Percentiles rank a stretch among this genome's conserved stretches.
Evolutionary conservation across 23 red algal species (phyloP).

Genomic region (Cyanidioschyzon merolae): DNA sequence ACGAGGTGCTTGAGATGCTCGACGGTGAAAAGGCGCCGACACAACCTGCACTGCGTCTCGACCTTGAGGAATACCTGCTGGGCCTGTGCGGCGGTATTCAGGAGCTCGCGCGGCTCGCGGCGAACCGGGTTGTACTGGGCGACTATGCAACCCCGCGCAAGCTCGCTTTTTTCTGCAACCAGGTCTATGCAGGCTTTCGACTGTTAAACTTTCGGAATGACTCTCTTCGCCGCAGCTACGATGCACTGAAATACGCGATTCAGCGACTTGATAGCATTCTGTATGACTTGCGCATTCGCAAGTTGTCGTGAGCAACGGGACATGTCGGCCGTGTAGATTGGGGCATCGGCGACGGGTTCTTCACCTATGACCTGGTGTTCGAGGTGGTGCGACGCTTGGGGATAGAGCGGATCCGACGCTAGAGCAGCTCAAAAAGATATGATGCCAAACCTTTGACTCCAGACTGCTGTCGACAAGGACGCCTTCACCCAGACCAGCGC

Average conservation of each 20-base stretch:
- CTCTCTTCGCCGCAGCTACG: conserved; percentile 55
- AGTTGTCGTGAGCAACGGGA: conserved; percentile 13
- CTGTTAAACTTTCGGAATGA: conserved; percentile 82
- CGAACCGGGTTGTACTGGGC: conserved; percentile 53
- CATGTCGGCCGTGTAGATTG: too few species aligned
- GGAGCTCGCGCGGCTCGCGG: conserved; percentile 43
- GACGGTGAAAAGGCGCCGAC: not conserved
- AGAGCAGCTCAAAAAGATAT: too few species aligned
- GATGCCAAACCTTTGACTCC: too few species aligned
- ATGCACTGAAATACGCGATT: conserved; percentile 81
- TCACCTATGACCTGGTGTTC: too few species aligned
- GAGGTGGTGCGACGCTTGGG: too few species aligned
- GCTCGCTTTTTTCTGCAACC: conserved; percentile 28
- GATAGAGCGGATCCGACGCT: too few species aligned
- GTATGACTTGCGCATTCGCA: conserved; percentile 62
- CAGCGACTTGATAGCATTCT: conserved; percentile 52
- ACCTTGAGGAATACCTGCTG: conserved; percentile 55
- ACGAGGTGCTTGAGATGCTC: not conserved
- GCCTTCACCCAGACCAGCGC: too few species aligned
- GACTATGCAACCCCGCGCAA: conserved; percentile 40
- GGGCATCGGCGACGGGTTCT: too few species aligned
- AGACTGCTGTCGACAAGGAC: too few species aligned
- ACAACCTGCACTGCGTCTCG: not conserved
- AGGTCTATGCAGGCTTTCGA: conserved; percentile 52
- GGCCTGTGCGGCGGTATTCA: conserved; percentile 42